These are phyloP conservation scores for Alternaria panax DNA, from an alignment of 2,329 filamentous ascomycete genomes.

Conservation along the genomic window DNA sequence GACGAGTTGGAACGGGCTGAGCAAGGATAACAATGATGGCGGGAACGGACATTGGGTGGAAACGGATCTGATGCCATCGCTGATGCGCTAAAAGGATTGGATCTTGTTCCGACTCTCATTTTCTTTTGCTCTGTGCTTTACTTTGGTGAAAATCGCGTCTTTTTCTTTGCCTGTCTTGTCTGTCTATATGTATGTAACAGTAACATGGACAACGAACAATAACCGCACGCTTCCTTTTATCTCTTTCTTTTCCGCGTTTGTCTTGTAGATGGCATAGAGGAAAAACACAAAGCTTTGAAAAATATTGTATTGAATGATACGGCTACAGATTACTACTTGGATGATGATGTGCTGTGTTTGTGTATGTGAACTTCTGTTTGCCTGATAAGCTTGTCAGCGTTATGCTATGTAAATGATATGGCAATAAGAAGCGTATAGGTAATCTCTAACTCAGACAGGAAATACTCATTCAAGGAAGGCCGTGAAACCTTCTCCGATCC, in stretches of 20 bases:
- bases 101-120: neutral
- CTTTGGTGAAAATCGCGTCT: neutral
- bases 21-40: slow-evolving; percentile 1
- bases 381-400: neutral
- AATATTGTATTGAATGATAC: neutral
- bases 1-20: neutral
- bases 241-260: neutral
- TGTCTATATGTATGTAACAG: neutral
- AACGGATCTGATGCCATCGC: neutral
- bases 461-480: slow-evolving; percentile 36
- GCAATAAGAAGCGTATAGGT: neutral
- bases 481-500: slow-evolving; percentile 45
- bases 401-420: neutral
- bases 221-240: neutral
- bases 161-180: neutral
- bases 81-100: slow-evolving; percentile 8
- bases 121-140: neutral
- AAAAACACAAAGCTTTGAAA: neutral
- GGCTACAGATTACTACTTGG: neutral
- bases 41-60: slow-evolving; percentile 5
- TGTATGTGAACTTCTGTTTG: neutral
- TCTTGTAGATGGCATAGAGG: neutral
- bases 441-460: slow-evolving; percentile 1
- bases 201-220: neutral
- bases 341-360: neutral